Percentiles rank a stretch among this genome's conserved stretches.
These are phyloP conservation scores for Eucalyptus melliodora DNA, from an alignment of 345 rosid species.

Conservation along the genomic window DNA sequence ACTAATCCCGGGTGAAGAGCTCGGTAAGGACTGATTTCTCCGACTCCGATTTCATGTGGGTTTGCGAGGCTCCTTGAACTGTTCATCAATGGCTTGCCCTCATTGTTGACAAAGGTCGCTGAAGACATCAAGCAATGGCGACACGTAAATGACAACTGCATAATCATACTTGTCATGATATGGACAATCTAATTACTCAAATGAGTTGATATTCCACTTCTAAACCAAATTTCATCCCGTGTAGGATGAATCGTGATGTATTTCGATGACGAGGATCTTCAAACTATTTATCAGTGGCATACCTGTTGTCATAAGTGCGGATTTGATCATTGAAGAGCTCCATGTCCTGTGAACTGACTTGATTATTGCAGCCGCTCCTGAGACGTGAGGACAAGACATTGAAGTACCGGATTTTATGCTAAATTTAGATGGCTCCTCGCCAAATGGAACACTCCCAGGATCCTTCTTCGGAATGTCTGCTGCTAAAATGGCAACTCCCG, in stretches of 20 bases:
- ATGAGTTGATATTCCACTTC: not conserved
- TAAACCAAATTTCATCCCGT: not conserved
- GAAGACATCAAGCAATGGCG: not conserved
- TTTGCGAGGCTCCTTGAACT: slow-evolving; percentile 26
- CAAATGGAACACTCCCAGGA: slow-evolving; percentile 6
- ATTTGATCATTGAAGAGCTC: slow-evolving; percentile 64
- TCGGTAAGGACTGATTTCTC: slow-evolving; percentile 44
- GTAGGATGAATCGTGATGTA: not conserved
- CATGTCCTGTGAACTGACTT: slow-evolving; percentile 40
- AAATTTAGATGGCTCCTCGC: slow-evolving; percentile 17
- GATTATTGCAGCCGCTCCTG: slow-evolving; percentile 60
- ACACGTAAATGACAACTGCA: not conserved
- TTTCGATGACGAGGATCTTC: not conserved
- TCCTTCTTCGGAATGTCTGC: slow-evolving; percentile 35
- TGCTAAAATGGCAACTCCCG: slow-evolving; percentile 72
- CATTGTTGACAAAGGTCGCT: slow-evolving; percentile 42
- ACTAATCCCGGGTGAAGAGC: slow-evolving; percentile 73
- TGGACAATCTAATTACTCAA: not conserved
- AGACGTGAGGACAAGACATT: slow-evolving; percentile 84
- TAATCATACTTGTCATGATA: not conserved
- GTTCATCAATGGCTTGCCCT: slow-evolving; percentile 27
- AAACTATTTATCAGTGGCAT: not conserved
- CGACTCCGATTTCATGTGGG: slow-evolving; percentile 62
- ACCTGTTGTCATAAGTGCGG: slow-evolving; percentile 84
- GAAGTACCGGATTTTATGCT: slow-evolving; percentile 66